Evolutionary conservation across 768 basidiomycete species (phyloP), one percentile per base, ranked within the genome.

Genomic region (Pisolithus tinctorius): DNA sequence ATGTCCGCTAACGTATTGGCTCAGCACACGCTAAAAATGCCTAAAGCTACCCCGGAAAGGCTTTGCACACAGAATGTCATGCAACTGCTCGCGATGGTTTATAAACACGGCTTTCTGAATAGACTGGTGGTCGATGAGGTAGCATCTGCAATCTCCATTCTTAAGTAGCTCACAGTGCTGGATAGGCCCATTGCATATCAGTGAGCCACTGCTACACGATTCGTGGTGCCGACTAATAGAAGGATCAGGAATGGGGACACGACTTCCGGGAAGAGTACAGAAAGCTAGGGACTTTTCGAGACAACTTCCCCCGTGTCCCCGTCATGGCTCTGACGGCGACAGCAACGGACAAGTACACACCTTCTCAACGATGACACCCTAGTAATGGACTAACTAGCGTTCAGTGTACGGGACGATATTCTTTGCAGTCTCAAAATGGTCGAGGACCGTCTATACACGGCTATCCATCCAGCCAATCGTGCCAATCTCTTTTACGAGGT

Each of bases 281-380:
- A 41, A 76, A 72, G 25, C 73, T 93, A 23, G 90, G 89, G 4
- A 63, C 69, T 37, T 87, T 93, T 63, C 79, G 90, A 1, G 71
- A 78, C 36, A 74, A 71, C 27, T 91, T 83, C 60, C 76, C 77
- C 1, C 71, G 75, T 50, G 78, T 92, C 4, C 90, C 91, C 0
- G 84, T 93, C 57, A 93, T 91, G 87, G 90, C 90, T 4, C 67
- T 93, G 37, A 93, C 89, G 1, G 89, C 90, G 2, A 89, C 86
- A 13, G 89, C 90, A 3, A 93, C 90, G 6, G 66, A 80, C 40
- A 65, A 68, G 87, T 88, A 64, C 54, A n/a, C 26, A 78, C 64
- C 11, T 20, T 26, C 44, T 4, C 17, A 43, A 1, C 31, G 30
- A 4, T 8, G 40, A 29, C 9, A 17, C 26, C 11, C 30, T 20